Evolutionary conservation across 257 asterid species (phyloP).

Genomic region (Nemophila menziesii): DNA sequence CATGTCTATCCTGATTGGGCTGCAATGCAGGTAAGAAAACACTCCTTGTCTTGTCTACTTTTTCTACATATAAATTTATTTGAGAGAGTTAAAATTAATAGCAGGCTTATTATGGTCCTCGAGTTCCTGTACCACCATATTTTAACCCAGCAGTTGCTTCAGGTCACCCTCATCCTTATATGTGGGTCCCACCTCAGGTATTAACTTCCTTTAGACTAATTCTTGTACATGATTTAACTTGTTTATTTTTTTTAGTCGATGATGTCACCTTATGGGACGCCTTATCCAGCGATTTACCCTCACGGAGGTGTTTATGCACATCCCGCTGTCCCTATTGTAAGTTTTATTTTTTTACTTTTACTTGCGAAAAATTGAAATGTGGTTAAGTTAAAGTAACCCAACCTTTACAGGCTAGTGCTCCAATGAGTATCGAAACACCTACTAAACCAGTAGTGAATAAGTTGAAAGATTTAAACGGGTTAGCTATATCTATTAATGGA

Average conservation of each 20-base stretch:
- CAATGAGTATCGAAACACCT: slow-evolving; percentile 50
- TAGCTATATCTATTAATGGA: slow-evolving; percentile 69
- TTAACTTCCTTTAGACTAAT: slow-evolving; percentile 1
- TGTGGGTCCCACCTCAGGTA: slow-evolving; percentile 99
- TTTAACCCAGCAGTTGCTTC: slow-evolving; percentile 70
- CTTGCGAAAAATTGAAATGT: neutral
- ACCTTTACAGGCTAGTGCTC: slow-evolving; percentile 53
- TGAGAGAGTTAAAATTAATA: neutral
- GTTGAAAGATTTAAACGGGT: slow-evolving; percentile 73
- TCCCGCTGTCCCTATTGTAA: slow-evolving; percentile 82
- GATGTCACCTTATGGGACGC: slow-evolving; percentile 85
- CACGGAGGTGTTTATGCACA: slow-evolving; percentile 83
- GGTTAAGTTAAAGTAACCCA: too few relatives aligned
- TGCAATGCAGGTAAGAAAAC: slow-evolving; percentile 79
- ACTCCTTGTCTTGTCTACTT: neutral
- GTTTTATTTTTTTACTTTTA: slow-evolving; percentile 10
- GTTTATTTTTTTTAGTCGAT: slow-evolving; percentile 38
- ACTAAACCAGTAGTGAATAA: slow-evolving; percentile 53
- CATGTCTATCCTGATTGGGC: slow-evolving; percentile 94
- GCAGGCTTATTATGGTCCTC: slow-evolving; percentile 92
- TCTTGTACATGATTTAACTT: neutral
- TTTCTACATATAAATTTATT: neutral
- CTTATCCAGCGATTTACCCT: slow-evolving; percentile 78
- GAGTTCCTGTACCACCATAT: slow-evolving; percentile 84
- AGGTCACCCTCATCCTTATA: slow-evolving; percentile 73